Percentiles rank a stretch among this genome's conserved stretches.
Evolutionary conservation across 306 rosid genomes (phyloP).

Genomic region (Gynostemma pentaphyllum): DNA sequence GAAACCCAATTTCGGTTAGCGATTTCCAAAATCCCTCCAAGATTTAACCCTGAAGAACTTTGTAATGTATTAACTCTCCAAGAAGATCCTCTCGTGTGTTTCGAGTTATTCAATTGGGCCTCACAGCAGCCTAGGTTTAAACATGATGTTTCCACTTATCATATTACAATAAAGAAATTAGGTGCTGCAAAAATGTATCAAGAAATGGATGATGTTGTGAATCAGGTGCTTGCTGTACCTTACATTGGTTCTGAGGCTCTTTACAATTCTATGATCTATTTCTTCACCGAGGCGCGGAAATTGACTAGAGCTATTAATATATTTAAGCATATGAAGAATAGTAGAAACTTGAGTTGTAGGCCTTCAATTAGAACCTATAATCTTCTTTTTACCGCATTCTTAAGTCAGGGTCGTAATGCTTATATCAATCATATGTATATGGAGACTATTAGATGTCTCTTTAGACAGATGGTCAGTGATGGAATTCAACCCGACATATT

Average conservation of each 20-base stretch:
- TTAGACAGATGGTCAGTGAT: conserved; percentile 76
- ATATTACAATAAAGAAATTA: conserved; percentile 66
- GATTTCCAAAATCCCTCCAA: conserved; percentile 59
- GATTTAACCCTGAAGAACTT: conserved; percentile 73
- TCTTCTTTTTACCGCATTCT: conserved; percentile 63
- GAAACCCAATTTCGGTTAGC: conserved; percentile 51
- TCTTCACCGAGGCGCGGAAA: conserved; percentile 66
- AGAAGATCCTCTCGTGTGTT: conserved; percentile 59
- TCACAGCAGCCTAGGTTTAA: conserved; percentile 58
- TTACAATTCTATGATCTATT: conserved; percentile 64
- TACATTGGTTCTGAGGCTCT: conserved; percentile 51
- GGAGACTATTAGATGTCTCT: conserved; percentile 59
- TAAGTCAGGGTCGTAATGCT: conserved; percentile 70
- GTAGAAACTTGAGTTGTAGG: conserved; percentile 42
- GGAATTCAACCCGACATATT: conserved; percentile 72
- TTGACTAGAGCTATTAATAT: conserved; percentile 65
- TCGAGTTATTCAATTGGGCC: conserved; percentile 80
- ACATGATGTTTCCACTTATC: conserved; percentile 49
- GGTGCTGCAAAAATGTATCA: conserved; percentile 67
- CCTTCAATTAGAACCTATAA: conserved; percentile 83
- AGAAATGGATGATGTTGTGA: conserved; percentile 82
- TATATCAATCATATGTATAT: conserved; percentile 66
- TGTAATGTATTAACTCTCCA: conserved; percentile 40
- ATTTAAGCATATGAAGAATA: conserved; percentile 61
- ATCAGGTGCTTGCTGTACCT: conserved; percentile 63